Percentiles rank a stretch among this genome's conserved stretches.
Evolutionary conservation across 2,329 filamentous ascomycete genomes (phyloP).

Genomic region (Fusarium albidum): DNA sequence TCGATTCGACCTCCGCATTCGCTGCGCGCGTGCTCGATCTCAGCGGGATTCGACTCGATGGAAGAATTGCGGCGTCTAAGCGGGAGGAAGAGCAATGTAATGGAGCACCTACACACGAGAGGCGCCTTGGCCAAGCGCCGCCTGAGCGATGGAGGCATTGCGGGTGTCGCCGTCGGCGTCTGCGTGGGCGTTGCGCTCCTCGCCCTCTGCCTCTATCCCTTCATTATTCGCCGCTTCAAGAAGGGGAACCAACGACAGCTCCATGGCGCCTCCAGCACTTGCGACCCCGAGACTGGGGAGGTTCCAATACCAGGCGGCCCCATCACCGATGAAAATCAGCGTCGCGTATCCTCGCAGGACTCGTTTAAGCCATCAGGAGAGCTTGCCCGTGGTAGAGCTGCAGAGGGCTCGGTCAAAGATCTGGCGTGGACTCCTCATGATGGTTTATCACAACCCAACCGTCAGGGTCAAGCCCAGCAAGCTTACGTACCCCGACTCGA

Average conservation of each 20-base stretch:
- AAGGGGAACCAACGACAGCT: constrained; percentile 37
- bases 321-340: constrained; percentile 33
- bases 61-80: constrained; percentile 30
- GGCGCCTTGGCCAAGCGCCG: constrained; percentile 38
- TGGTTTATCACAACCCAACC: constrained; percentile 24
- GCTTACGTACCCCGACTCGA: constrained; percentile 26
- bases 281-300: constrained; percentile 44
- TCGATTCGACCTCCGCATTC: constrained; percentile 4
- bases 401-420: constrained; percentile 37
- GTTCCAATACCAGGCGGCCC: constrained; percentile 24
- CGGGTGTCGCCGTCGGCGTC: constrained; percentile 49
- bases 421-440: constrained; percentile 36
- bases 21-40: constrained; percentile 20
- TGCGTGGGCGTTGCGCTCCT: constrained; percentile 45
- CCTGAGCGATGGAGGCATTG: constrained; percentile 47
- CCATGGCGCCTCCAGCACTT: constrained; percentile 20
- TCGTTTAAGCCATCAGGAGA: constrained; percentile 45
- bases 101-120: constrained; percentile 31
- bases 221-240: constrained; percentile 46
- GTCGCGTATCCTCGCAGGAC: constrained; percentile 48
- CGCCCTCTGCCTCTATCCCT: constrained; percentile 50
- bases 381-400: constrained; percentile 39
- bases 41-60: constrained; percentile 29
- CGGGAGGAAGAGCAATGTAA: constrained; percentile 36
- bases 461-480: constrained; percentile 20